Percentiles rank a stretch among this genome's conserved stretches.
Evolutionary conservation across 2,329 filamentous ascomycete species (phyloP).

Genomic region (Diaporthe helianthi): DNA sequence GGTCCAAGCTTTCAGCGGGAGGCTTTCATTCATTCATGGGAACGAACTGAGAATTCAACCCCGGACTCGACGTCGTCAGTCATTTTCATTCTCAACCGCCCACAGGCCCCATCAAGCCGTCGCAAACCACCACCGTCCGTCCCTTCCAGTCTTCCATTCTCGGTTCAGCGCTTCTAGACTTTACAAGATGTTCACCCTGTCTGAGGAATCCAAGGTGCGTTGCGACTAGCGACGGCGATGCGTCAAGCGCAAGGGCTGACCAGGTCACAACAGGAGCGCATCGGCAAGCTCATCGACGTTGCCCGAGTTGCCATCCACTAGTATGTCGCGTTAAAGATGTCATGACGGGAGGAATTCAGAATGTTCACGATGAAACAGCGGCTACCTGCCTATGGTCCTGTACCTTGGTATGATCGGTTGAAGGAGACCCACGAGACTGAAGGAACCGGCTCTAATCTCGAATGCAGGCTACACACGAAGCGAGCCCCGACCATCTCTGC

Average conservation of each 20-base stretch:
- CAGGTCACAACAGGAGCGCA: slow-evolving; percentile 77
- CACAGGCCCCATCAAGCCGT: slow-evolving; percentile 1
- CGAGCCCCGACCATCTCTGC: slow-evolving; percentile 78
- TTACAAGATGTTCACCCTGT: slow-evolving; percentile 70
- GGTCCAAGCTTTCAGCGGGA: slow-evolving; percentile 14
- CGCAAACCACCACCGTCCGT: not conserved
- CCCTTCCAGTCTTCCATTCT: not conserved
- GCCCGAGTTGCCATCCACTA: slow-evolving; percentile 95
- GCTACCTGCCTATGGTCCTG: slow-evolving; percentile 94
- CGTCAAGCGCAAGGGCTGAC: slow-evolving; percentile 8
- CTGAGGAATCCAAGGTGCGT: slow-evolving; percentile 93
- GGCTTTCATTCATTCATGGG: not conserved
- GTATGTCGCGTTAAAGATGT: slow-evolving; percentile 57
- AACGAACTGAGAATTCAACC: slow-evolving; percentile 31
- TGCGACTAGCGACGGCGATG: not conserved
- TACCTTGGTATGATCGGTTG: slow-evolving; percentile 77
- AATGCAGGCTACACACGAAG: slow-evolving; percentile 86
- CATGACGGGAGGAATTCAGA: not conserved
- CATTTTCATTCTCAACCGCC: slow-evolving; percentile 16
- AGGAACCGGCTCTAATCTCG: slow-evolving; percentile 32
- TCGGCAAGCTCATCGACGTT: slow-evolving; percentile 94
- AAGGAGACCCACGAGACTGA: slow-evolving; percentile 24
- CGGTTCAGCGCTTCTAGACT: not conserved
- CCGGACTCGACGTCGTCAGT: slow-evolving; percentile 6
- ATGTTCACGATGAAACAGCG: slow-evolving; percentile 63